Base-by-base conservation (phyloP, 2,329 filamentous ascomycete genomes). In the Paraphaeosphaeria sporulosa region DNA sequence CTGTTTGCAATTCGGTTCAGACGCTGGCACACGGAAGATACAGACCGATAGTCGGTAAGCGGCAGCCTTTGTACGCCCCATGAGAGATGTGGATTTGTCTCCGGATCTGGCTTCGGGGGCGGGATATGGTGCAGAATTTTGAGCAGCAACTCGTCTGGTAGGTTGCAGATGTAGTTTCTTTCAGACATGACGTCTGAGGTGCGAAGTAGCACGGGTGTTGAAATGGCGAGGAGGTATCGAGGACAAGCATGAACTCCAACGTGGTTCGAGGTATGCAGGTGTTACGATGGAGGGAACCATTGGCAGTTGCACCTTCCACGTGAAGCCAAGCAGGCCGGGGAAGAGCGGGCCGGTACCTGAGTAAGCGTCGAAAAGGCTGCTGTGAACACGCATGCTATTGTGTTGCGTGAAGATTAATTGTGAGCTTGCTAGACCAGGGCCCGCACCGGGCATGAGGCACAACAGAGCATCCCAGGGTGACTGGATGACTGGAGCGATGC, bases 91-190 rank as follows among this genome's bases (percentile, higher is more conserved):
- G 19, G 42, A 3, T 23, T 44, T 1, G 9, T 30, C 13, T 17
- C 27, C 13, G 13, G 23, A 47, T n/a, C 23, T 30, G 10, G 30
- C 23, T 30, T 30, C 42, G 21, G 23, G 4, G 21, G 7, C n/a
- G 51, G 25, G 3, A 54, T 54, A 25, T n/a, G 44, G 15, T 54
- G 51, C 25, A 46, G 40, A 9, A 54, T 34, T 6, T 30, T 44
- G 19, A 54, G 38, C 23, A 54, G 40, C 25, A 54, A 23, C 13
- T 54, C 51, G 15, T 54, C 51, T 15, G 51, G 51, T 13, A 54
- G 25, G 13, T 23, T 54, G 38, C 30, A 46, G 25, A 54, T 44
- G 23, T 30, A 34, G n/a, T 34, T 38, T 12, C 7, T 9, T 6
- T 21, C 32, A n/a, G 30, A 12, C 48, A 51, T 51, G 32, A 17